Conservation (phyloP, 2,329 filamentous ascomycete species). For the Venturia aucupariae region DNA sequence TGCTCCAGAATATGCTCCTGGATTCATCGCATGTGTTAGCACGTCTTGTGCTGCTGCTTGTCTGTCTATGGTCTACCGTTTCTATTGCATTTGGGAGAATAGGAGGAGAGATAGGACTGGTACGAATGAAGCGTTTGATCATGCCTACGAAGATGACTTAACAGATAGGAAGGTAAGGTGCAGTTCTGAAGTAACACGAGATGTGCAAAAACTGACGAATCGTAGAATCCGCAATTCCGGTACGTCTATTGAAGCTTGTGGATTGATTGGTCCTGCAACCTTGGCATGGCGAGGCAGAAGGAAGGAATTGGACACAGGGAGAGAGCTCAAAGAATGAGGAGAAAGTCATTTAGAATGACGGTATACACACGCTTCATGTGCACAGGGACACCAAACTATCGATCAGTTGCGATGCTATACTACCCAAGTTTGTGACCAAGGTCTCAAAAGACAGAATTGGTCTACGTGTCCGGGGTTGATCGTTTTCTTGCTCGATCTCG, state of each 20-base stretch:
- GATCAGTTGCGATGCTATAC: no score
- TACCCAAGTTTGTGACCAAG: no score
- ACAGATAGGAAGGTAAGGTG: slow-evolving; percentile 31
- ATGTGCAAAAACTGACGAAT: background rate
- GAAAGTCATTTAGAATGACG: no score
- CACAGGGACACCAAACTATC: no score
- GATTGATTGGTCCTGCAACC: background rate
- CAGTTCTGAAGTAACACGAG: background rate
- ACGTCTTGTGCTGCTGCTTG: slow-evolving; percentile 27
- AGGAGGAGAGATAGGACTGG: slow-evolving; percentile 34
- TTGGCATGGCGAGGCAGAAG: background rate
- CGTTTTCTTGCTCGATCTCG: background rate
- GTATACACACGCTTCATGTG: background rate
- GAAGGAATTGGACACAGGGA: no score
- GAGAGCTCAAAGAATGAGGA: no score
- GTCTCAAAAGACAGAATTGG: no score
- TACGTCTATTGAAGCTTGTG: slow-evolving; percentile 15
- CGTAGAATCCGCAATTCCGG: slow-evolving; percentile 20
- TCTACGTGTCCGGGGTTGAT: no score
- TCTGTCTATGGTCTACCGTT: slow-evolving; percentile 36
- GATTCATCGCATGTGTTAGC: slow-evolving; percentile 32
- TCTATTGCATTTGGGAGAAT: slow-evolving; percentile 38
- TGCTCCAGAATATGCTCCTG: slow-evolving; percentile 31
- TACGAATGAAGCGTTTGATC: slow-evolving; percentile 40
- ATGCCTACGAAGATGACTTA: slow-evolving; percentile 45